Conservation (phyloP, 306 rosid species). For the Mimosa bimucronata region DNA sequence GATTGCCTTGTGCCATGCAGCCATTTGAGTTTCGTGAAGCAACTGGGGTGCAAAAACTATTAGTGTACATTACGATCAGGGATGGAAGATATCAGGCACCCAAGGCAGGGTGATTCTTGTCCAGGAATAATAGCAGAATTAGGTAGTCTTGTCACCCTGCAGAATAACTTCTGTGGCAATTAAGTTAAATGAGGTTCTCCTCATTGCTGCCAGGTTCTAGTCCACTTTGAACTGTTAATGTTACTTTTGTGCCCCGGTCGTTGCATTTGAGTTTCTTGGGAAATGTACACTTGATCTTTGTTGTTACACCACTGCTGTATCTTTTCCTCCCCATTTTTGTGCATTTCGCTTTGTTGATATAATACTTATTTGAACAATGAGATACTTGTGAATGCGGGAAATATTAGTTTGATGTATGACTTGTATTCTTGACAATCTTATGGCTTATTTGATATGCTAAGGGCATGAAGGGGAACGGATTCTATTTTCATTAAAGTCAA, state of each 20-base stretch:
- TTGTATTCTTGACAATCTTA: slow-evolving; percentile 16
- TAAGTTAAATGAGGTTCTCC: slow-evolving; percentile 21
- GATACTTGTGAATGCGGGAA: slow-evolving; percentile 28
- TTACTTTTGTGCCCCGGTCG: slow-evolving; percentile 12
- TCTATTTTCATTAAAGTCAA: neutral
- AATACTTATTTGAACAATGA: slow-evolving; percentile 25
- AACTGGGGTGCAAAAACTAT: slow-evolving; percentile 19
- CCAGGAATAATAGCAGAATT: slow-evolving; percentile 41
- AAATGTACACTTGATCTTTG: slow-evolving; percentile 28
- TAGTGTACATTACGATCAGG: slow-evolving; percentile 1
- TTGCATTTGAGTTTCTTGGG: slow-evolving; percentile 7
- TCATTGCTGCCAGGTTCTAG: slow-evolving; percentile 35
- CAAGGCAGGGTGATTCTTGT: slow-evolving; percentile 30
- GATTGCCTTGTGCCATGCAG: slow-evolving; percentile 18
- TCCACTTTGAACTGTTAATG: slow-evolving; percentile 16
- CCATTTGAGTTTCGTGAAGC: slow-evolving; percentile 25
- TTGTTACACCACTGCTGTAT: slow-evolving; percentile 29
- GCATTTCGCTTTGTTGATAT: slow-evolving; percentile 39
- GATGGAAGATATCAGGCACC: slow-evolving; percentile 2
- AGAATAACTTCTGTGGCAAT: slow-evolving; percentile 21
- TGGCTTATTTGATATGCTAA: neutral
- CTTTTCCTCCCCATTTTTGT: slow-evolving; percentile 13
- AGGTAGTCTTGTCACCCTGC: slow-evolving; percentile 37
- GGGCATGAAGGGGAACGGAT: neutral
- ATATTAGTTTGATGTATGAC: slow-evolving; percentile 37